Base-by-base conservation (phyloP, 345 rosid species). In the Rhodomyrtus tomentosa region DNA sequence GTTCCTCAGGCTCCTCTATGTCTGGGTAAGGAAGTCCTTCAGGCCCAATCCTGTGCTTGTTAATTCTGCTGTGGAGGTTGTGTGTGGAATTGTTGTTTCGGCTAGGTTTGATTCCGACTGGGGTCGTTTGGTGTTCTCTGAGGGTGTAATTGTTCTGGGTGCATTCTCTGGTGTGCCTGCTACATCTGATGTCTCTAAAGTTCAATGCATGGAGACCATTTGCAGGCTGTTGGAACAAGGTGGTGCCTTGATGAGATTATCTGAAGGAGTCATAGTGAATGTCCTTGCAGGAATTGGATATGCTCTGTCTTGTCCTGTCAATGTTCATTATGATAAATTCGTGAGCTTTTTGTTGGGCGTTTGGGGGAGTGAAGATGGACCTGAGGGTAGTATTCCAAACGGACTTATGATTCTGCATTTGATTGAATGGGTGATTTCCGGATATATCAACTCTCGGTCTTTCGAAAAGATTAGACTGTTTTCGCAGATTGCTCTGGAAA, bases 221-320 rank as follows among this genome's bases (percentile, higher is more conserved):
- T 93, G 92, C 84, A 87, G 88, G 85, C 86, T 92, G 81, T 80
- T 97, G 89, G 94, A 95, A 84, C 90, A 91, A 83, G 91, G 93
- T 7, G 74, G 45, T 55, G 54, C 89, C 81, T 85, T 89, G 72
- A 54, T 45, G 92, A 49, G 82, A 87, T 81, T 81, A 91, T 82
- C 32, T 38, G 91, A 89, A 73, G 91, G 80, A 14, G 82, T 90
- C 83, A 62, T 92, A 85, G 89, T 92, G 5, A 86, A 90, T 81
- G 88, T 96, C 58, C 98, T 96, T 84, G 96, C 99, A 5, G 98
- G 98, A 76, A 88, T 93, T 83, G 98, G 98, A 38, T 95, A 95
- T 89, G 96, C 94, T 84, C 80, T 95, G 79, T 91, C 93, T 87
- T 92, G 95, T 87, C 90, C 96, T 79, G 62, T 82, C 50, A 87